A percentile compares a stretch with the other conserved stretches of the same genome.
Conservation (phyloP, 2,329 filamentous ascomycete species). For the Phyllosticta ampelicida region DNA sequence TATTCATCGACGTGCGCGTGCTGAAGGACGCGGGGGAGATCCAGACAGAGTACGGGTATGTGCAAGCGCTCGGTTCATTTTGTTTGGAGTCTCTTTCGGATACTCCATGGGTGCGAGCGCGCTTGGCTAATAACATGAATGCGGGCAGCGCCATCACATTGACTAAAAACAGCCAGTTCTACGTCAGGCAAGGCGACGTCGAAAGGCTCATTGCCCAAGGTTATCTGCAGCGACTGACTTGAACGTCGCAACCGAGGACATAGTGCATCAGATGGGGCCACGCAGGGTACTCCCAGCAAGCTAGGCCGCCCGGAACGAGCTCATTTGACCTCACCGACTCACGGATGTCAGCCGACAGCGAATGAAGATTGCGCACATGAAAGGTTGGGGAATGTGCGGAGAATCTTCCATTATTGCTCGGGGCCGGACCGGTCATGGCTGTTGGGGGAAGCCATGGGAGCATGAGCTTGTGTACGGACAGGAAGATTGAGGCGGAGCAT, state of each 20-base stretch:
- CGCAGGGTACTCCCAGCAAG: not conserved
- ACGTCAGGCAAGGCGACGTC: constrained; percentile 89
- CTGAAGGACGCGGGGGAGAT: constrained; percentile 96
- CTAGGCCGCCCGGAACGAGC: not conserved
- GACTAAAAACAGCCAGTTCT: constrained; percentile 97
- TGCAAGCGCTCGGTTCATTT: constrained; percentile 13
- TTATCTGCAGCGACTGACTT: constrained; percentile 71
- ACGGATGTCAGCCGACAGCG: not conserved
- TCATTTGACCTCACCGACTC: not conserved
- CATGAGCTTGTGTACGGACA: not conserved
- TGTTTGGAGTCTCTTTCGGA: not conserved
- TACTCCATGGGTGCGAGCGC: not conserved
- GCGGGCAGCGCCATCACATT: constrained; percentile 70
- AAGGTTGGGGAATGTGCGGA: not conserved
- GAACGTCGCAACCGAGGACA: not conserved
- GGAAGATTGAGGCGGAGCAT: not conserved
- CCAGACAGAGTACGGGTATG: constrained; percentile 95
- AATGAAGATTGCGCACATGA: not conserved
- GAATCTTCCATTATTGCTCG: not conserved
- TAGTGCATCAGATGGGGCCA: not conserved
- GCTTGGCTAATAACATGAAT: not conserved
- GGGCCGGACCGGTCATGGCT: not conserved
- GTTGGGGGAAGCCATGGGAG: not conserved
- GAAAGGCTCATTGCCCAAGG: constrained; percentile 89
- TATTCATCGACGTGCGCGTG: constrained; percentile 95